A percentile compares a stretch with the other conserved stretches of the same genome.
Evolutionary conservation across 2,329 filamentous ascomycete species (phyloP).

Genomic region (Fusarium sp.): DNA sequence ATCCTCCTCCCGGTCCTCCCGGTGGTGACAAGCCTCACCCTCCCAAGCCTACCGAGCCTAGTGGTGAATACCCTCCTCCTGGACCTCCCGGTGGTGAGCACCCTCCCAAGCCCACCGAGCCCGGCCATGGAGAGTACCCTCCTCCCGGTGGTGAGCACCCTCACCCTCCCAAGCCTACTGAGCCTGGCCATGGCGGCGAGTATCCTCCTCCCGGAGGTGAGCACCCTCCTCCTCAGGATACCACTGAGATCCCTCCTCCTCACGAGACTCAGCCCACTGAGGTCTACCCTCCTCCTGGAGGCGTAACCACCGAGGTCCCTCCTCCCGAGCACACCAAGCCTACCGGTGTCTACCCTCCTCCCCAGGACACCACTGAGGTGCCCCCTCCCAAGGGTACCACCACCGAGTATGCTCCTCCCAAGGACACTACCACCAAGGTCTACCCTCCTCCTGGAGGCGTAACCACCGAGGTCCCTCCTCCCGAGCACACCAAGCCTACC

Average conservation of each 20-base stretch:
- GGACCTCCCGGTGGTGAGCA: background rate
- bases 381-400: background rate
- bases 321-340: background rate
- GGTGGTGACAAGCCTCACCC: background rate
- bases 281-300: background rate
- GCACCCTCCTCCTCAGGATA: constrained; percentile 5
- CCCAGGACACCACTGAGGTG: background rate
- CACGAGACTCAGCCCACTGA: background rate
- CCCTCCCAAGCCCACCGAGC: background rate
- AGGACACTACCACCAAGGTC: background rate
- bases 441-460: background rate
- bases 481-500: background rate
- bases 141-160: constrained; percentile 2
- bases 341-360: background rate
- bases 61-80: background rate
- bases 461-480: background rate
- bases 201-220: constrained; percentile 8
- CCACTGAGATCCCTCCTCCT: background rate
- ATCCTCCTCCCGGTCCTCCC: background rate
- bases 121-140: background rate
- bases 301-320: background rate
- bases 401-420: background rate
- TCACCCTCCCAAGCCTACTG: background rate
- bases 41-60: too few relatives aligned
- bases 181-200: too few relatives aligned